A percentile compares a stretch with the other conserved stretches of the same genome.
Conservation (phyloP, 352 stramenopile species). For the Pythium aristosporum region DNA sequence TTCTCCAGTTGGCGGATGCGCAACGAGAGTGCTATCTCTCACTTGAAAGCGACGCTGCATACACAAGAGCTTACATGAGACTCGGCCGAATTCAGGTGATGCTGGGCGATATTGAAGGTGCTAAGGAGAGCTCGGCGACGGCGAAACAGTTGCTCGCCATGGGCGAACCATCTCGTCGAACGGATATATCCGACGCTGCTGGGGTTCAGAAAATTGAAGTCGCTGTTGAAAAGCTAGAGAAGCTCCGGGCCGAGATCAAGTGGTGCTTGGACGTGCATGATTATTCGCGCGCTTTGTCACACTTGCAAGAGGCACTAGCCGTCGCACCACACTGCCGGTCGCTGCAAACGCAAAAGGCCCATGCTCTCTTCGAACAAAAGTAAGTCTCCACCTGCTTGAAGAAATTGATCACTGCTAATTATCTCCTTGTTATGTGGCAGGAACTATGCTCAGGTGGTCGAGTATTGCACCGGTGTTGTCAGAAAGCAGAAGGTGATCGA, state of each 20-base stretch:
- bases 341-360: conserved; percentile 64
- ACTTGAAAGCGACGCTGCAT: conserved; percentile 63
- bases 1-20: conserved; percentile 68
- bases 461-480: conserved; percentile 52
- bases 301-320: conserved; percentile 49
- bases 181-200: conserved; percentile 40
- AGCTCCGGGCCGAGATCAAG: conserved; percentile 54
- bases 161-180: conserved; percentile 14
- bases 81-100: conserved; percentile 69
- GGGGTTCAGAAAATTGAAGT: conserved; percentile 58
- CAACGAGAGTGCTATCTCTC: conserved; percentile 64
- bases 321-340: conserved; percentile 51
- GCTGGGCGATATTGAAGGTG: conserved; percentile 51
- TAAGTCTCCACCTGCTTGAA: conserved; percentile 29
- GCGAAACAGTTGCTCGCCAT: conserved; percentile 44
- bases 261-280: conserved; percentile 53
- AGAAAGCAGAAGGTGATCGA: conserved; percentile 44
- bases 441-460: conserved; percentile 47
- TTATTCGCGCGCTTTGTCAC: conserved; percentile 40
- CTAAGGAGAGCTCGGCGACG: conserved; percentile 48
- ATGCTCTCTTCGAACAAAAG: conserved; percentile 65
- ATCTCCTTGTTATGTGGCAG: conserved; percentile 24
- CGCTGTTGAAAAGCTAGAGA: conserved; percentile 47
- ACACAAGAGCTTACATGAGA: conserved; percentile 73
- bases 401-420: neutral